Evolutionary conservation across 257 asterid species (phyloP), one percentile per base, ranked within the genome.

Genomic region (Plectranthus barbatus): DNA sequence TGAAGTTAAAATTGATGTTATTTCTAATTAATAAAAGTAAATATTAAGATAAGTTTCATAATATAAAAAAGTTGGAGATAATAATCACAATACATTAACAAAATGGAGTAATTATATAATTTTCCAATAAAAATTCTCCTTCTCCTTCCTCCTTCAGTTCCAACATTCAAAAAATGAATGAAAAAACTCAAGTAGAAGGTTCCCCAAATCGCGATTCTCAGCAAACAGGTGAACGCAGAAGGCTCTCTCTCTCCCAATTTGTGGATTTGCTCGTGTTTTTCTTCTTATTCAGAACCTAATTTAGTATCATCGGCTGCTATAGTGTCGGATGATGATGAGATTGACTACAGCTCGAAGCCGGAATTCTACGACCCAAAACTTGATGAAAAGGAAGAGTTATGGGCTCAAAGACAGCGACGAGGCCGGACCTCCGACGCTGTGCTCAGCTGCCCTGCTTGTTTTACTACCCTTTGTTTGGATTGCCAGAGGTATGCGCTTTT

Each of bases 401-500:
- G 98, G 96, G 92, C 77, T 54, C 83, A 79, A 11, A 91, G 81
- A 74, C 84, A 80, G 66, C 75, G 92, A 60, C 59, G 78, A 57
- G 95, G 94, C 29, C 84, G 64, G 47, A 58, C 23, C 51, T 88
- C 96, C 61, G 98, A 91, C 68, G 98, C 92, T 45, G 85, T 84
- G 21, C 98, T 91, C 54, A 84, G 84, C 71, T 91, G 98, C 79
- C 98, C 98, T 62, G 98, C 96, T 77, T 91, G 96, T 81, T 91
- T 88, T 71, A 88, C 95, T 62, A 91, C 95, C 44, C 87, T 91
- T 48, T 91, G 90, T 71, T 67, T 86, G 48, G 98, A 91, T 73
- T 82, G 87, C 79, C 98, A 88, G 68, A 91, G 98, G 98, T 86
- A 72, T 49, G 33, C 4, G 0, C 9, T 3, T 10, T n/a, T n/a